Evolutionary conservation across 179 eudicot species (phyloP).

Genomic region (Pouteria campechiana): DNA sequence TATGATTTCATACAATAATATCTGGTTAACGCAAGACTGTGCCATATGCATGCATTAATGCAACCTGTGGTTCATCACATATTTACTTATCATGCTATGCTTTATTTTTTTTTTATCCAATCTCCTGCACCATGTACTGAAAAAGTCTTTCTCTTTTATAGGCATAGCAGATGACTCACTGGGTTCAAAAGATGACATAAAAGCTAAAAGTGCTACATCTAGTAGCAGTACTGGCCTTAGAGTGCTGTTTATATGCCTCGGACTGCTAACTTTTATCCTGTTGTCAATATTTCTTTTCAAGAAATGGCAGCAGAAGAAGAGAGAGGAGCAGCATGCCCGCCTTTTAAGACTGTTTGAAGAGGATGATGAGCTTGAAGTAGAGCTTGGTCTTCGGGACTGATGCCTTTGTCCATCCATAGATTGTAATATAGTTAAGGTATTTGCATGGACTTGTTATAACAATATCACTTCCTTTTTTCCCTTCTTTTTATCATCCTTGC

Average conservation of each 20-base stretch:
- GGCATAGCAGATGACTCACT: conserved; percentile 45
- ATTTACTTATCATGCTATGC: too few relatives aligned
- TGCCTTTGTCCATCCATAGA: conserved; percentile 6
- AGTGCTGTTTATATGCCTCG: conserved; percentile 36
- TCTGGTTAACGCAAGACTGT: too few relatives aligned
- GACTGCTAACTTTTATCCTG: conserved; percentile 26
- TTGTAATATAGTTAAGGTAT: too few relatives aligned
- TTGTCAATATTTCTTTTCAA: conserved; percentile 56
- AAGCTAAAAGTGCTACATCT: conserved; percentile 14
- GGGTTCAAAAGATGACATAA: conserved; percentile 19
- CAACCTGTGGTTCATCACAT: too few relatives aligned
- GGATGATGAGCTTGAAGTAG: conserved; percentile 88
- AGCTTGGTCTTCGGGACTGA: conserved; percentile 82
- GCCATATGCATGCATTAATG: too few relatives aligned
- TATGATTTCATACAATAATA: too few relatives aligned
- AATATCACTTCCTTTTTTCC: too few relatives aligned
- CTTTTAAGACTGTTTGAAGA: conserved; percentile 81
- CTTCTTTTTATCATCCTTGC: too few relatives aligned
- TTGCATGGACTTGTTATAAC: too few relatives aligned
- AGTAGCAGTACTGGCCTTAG: conserved; percentile 39
- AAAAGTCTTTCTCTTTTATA: too few relatives aligned
- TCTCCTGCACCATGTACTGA: too few relatives aligned
- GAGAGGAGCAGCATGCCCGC: conserved; percentile 88
- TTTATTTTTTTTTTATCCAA: too few relatives aligned
- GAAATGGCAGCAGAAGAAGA: conserved; percentile 80